Base-by-base conservation (phyloP, 2,329 filamentous ascomycete genomes). In the Botryotinia convoluta region DNA sequence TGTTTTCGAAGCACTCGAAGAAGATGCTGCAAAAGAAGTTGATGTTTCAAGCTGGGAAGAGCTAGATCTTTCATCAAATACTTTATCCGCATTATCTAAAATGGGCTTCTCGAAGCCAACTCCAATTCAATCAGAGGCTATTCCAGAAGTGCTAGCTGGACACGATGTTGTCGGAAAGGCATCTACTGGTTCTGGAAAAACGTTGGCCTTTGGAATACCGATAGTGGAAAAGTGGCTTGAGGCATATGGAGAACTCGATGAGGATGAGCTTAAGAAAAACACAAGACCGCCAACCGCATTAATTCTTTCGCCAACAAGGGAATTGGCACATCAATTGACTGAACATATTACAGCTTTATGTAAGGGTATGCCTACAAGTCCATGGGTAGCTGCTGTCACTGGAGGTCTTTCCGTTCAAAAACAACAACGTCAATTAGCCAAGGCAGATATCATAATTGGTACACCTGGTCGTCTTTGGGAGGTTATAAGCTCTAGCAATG, bases 381-480 rank as follows among this genome's bases (percentile, higher is more conserved):
- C 92, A 0, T 92, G 91, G 72, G 87, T 98, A n/a, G 94, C 93
- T 69, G 94, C 95, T 0, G 87, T 99, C 10, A 99, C 95, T 0
- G 96, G 96, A 78, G 96, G 96, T 59, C 83, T 99, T 45, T 97
- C 96, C 3, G 88, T 98, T n/a, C 92, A 96, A 77, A 99, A 99
- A 83, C 96, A 99, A 81, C 92, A 97, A 79, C 89, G 96, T 65
- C 90, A 95, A 79, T 83, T 99, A 37, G 88, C 90, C 64, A 90
- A 91, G 79, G 95, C 95, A 3, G 94, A 99, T 79, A 93, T 99
- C 68, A 90, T 99, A n/a, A 89, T 99, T 72, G 95, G 91, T 69
- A 98, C 96, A 0, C 96, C 96, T 0, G 96, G 96, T 37, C 90
- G 96, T 74, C 83, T 98, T 63, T 99, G 96, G 96, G 96, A 99